Evolutionary conservation across 495 filamentous ascomycete species (phyloP), one percentile per base, ranked within the genome.

Genomic region (Articulospora tetracladia): DNA sequence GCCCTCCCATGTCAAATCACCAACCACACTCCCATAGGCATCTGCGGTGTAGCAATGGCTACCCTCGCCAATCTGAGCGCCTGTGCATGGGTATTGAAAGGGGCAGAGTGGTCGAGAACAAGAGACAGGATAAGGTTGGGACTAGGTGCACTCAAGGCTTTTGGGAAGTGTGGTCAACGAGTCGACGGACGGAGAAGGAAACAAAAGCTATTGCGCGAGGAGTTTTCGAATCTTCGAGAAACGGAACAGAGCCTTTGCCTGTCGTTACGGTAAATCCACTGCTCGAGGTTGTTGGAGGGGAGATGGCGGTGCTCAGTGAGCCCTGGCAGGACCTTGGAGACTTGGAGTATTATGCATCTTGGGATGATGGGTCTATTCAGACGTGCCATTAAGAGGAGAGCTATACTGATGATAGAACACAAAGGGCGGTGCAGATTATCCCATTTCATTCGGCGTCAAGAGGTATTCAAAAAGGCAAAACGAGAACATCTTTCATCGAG

Each of bases 121-220:
- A 85, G 85, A 41, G 86, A 87, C 65, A 79, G 79, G 22, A 83
- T 89, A 19, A 78, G 79, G 3, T 76, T 90, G 15, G 85, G 84
- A 44, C 81, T 89, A 28, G 87, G 87, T 28, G 83, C 82, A 0
- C 80, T 92, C 63, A 86, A 84, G 60, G 76, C 78, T 0, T 72
- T 90, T 19, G 81, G 78, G 77, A 81, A 28, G 82, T 82, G 4
- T 92, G 88, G 88, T 77, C 81, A 1, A 81, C 89, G 26, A 86
- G 86, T 1, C 75, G 76, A 25, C 76, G 74, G 22, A 82, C 87
- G 44, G 79, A 88, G 63, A 78, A 78, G 26, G 85, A 88, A 62
- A 83, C 89, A 51, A 77, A 77, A 53, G 68, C 69, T 15, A 79
- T 83, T 20, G 83, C 82, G n/a, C 28, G 79, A 32, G 78, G 79